These are phyloP conservation scores for Penicillium robsamsonii DNA, from an alignment of 495 filamentous ascomycete genomes.

Conservation along the genomic window DNA sequence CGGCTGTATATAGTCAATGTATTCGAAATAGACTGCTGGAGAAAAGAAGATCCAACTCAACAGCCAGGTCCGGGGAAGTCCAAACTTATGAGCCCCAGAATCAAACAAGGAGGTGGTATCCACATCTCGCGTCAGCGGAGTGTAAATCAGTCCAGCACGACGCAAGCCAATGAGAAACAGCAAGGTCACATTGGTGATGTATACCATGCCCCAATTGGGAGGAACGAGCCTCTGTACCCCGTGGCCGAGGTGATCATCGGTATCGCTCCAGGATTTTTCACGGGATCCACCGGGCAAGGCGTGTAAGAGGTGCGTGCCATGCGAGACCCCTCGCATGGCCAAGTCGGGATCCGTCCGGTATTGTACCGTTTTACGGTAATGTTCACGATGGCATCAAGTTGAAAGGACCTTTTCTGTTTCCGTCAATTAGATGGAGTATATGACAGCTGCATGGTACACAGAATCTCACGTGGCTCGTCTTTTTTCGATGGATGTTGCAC, in stretches of 20 bases:
- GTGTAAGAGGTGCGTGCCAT: not conserved
- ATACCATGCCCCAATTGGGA: not conserved
- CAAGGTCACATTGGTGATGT: conserved; percentile 19
- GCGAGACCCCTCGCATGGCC: not conserved
- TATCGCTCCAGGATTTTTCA: not conserved
- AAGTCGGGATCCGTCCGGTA: not conserved
- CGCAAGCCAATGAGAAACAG: conserved; percentile 2
- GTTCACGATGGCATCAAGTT: not conserved
- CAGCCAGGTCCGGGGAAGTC: not conserved
- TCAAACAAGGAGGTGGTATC: not conserved
- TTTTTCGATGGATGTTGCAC: not conserved
- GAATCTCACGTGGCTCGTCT: not conserved
- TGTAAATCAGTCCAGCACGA: conserved; percentile 5
- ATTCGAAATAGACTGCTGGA: conserved; percentile 2
- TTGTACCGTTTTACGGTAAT: not conserved
- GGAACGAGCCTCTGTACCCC: not conserved
- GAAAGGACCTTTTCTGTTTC: not conserved
- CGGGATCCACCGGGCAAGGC: not conserved
- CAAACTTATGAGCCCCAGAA: conserved; percentile 1
- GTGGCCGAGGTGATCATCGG: not conserved
- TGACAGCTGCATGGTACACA: not conserved
- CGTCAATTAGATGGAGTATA: not conserved
- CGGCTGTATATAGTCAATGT: conserved; percentile 17
- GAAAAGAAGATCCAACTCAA: not conserved
- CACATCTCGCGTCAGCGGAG: conserved; percentile 1